These are phyloP conservation scores for Chalara sp. DNA, from an alignment of 2,329 filamentous ascomycete species.

Conservation along the genomic window DNA sequence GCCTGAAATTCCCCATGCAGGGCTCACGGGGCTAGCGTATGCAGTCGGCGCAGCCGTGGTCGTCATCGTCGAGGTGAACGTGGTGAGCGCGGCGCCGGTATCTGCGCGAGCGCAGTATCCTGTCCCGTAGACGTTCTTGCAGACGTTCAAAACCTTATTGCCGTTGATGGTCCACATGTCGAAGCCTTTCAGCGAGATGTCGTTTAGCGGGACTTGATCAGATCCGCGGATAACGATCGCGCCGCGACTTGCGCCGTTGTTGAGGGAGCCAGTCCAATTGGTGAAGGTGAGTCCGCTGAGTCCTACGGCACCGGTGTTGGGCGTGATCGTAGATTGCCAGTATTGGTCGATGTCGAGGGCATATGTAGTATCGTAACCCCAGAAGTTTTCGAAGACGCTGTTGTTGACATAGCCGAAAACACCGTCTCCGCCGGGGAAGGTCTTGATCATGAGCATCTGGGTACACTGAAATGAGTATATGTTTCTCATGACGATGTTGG, in stretches of 20 bases:
- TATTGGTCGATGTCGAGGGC: slow-evolving; percentile 22
- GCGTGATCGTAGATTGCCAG: slow-evolving; percentile 17
- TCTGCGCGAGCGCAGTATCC: slow-evolving; percentile 24
- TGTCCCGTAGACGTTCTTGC: slow-evolving; percentile 29
- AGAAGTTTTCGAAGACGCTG: slow-evolving; percentile 27
- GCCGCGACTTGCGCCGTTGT: slow-evolving; percentile 23
- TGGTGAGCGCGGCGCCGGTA: slow-evolving; percentile 11
- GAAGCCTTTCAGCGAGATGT: slow-evolving; percentile 29
- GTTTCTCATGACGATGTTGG: slow-evolving; percentile 16
- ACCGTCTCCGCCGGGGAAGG: slow-evolving; percentile 30
- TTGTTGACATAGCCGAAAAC: slow-evolving; percentile 25
- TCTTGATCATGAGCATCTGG: slow-evolving; percentile 33
- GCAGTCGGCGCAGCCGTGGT: slow-evolving; percentile 8
- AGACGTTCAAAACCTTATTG: slow-evolving; percentile 24
- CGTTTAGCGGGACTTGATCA: slow-evolving; percentile 25
- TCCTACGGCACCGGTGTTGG: slow-evolving; percentile 21
- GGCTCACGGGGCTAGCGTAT: slow-evolving; percentile 19
- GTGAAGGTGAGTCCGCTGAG: slow-evolving; percentile 18
- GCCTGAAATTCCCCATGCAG: slow-evolving; percentile 27
- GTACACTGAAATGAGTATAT: slow-evolving; percentile 30
- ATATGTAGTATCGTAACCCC: slow-evolving; percentile 18
- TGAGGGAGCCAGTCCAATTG: slow-evolving; percentile 28
- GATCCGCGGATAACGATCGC: slow-evolving; percentile 27
- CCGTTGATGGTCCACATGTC: slow-evolving; percentile 28
- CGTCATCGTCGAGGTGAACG: slow-evolving; percentile 5